Evolutionary conservation across 2,329 filamentous ascomycete genomes (phyloP), one percentile per base, ranked within the genome.

Genomic region (Phaeosphaeriaceae sp.): DNA sequence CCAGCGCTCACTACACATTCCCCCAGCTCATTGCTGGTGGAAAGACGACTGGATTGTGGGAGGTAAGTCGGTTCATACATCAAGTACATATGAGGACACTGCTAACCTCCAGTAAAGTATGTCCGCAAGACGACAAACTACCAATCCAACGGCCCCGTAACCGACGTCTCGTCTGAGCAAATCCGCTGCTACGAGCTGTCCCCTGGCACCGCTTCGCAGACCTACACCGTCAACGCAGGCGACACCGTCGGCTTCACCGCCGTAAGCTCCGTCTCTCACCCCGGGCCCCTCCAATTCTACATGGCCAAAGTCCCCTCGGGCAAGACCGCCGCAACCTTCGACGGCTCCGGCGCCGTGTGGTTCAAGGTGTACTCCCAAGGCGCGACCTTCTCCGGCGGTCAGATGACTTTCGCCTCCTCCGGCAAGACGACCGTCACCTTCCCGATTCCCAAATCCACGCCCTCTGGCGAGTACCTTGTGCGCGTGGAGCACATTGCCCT

Each of bases 401-500:
- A 54, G 17, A 54, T 56, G 27, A 48, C 41, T 7, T 65, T 60
- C 48, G 52, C 55, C 1, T 20, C 3, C 15, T 25, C 36, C 51
- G 63, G 67, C 57, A 63, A 50, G 42, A 47, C 48, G 5, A n/a
- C 49, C 31, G 67, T 72, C 60, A 70, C 59, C 19, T 78, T 78
- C 50, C 75, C 71, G 0, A 74, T 83, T 22, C 81, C 81, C 5
- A 71, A 68, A 25, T 70, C 68, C 24, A 71, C 76, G 1, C 80
- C 81, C 1, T 65, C 69, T 1, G 81, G 81, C 24, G 73, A 83
- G 60, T 83, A 83, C 63, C 68, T 84, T 15, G 66, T 83, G 20
- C 72, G 81, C 9, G 74, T 79, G 41, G 81, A 84, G 67, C 81
- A 83, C 52, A 80, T 84, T 54, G 81, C 74, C 1, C 68, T 83